Evolutionary conservation across 768 basidiomycete species (phyloP).

Genomic region (Mycena crocata): DNA sequence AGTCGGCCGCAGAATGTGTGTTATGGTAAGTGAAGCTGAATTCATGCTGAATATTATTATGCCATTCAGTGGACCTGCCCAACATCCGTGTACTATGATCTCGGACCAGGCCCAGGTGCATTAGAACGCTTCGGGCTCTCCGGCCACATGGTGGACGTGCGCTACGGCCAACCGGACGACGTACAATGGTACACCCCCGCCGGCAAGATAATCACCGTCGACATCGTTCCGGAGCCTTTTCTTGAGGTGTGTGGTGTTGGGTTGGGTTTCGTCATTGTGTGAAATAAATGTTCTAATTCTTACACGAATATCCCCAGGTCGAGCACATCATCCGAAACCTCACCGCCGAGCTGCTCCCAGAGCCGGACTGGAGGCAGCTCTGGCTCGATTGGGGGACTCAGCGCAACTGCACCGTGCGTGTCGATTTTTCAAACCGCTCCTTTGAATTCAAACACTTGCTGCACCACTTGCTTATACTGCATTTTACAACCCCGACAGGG

Average conservation of each 20-base stretch:
- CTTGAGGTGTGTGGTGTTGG: constrained; percentile 6
- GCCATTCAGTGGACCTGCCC: constrained; percentile 26
- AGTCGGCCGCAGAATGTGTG: constrained; percentile 28
- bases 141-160: neutral
- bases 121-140: constrained; percentile 8
- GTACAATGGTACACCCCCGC: constrained; percentile 13
- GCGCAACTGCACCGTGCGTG: no score
- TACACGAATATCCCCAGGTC: no score
- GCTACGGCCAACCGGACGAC: constrained; percentile 3
- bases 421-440: no score
- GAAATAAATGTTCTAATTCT: no score
- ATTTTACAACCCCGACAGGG: no score
- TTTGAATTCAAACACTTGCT: no score
- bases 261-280: no score
- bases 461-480: no score
- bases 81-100: constrained; percentile 17
- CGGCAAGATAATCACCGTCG: neutral
- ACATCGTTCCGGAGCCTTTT: constrained; percentile 2
- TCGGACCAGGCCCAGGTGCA: neutral
- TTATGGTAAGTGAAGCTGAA: neutral
- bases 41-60: neutral
- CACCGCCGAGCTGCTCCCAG: no score
- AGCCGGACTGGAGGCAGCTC: no score
- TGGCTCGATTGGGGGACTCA: no score
- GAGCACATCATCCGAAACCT: no score